These are phyloP conservation scores for Pichia nakasei DNA, from an alignment of 805 yeast species.

Conservation along the genomic window DNA sequence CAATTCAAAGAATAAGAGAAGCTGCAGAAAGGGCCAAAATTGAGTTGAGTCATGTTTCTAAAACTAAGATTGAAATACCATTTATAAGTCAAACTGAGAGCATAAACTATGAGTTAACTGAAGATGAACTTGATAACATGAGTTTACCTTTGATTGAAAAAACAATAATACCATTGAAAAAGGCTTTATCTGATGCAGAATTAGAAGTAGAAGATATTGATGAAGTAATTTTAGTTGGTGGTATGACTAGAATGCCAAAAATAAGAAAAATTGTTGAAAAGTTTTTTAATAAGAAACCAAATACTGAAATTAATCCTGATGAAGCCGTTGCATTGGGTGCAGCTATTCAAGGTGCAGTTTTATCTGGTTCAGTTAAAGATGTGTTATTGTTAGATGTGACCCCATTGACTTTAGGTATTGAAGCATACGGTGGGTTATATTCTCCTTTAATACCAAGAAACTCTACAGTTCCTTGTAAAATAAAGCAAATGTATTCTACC, in stretches of 20 bases:
- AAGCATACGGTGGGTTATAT: conserved; percentile 94
- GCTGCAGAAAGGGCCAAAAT: conserved; percentile 88
- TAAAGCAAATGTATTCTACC: conserved; percentile 88
- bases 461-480: conserved; percentile 91
- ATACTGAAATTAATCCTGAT: conserved; percentile 90
- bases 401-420: conserved; percentile 86
- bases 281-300: conserved; percentile 75
- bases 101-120: conserved; percentile 37
- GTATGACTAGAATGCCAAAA: conserved; percentile 91
- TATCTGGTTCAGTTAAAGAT: conserved; percentile 91
- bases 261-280: conserved; percentile 67
- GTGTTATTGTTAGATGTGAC: conserved; percentile 85
- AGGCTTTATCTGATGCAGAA: conserved; percentile 76
- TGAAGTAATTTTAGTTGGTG: conserved; percentile 82
- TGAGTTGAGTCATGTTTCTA: conserved; percentile 66
- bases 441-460: conserved; percentile 81
- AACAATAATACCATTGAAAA: conserved; percentile 69
- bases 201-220: conserved; percentile 56
- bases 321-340: conserved; percentile 96
- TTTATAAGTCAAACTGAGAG: conserved; percentile 52
- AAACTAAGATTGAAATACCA: conserved; percentile 72
- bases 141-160: conserved; percentile 51
- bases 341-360: conserved; percentile 94
- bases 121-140: conserved; percentile 44
- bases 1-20: conserved; percentile 79